Percentiles rank a stretch among this genome's conserved stretches.
Evolutionary conservation across 306 rosid genomes (phyloP).

Genomic region (Psophocarpus tetragonolobus): DNA sequence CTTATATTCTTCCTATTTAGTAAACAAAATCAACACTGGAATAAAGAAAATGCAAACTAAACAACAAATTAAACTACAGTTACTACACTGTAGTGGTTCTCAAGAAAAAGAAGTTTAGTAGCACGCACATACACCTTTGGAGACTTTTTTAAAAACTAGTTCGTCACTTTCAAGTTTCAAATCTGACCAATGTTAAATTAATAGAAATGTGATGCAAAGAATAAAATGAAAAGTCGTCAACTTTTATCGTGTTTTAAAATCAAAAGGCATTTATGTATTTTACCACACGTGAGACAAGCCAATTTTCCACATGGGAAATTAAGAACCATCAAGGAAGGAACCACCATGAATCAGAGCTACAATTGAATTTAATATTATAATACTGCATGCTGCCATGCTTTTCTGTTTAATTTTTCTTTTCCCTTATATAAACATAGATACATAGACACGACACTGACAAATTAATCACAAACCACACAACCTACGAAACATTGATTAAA

Average conservation of each 20-base stretch:
- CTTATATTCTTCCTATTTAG: too few species aligned
- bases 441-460: not conserved
- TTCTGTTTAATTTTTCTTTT: too few species aligned
- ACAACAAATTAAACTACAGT: not conserved
- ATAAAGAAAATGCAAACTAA: not conserved
- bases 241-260: not conserved
- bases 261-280: too few species aligned
- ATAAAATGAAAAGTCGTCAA: not conserved
- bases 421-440: slow-evolving; percentile 2
- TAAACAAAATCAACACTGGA: too few species aligned
- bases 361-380: slow-evolving; percentile 5
- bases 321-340: not conserved
- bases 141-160: not conserved
- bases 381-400: too few species aligned
- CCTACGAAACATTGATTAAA: too few species aligned
- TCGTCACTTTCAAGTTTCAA: slow-evolving; percentile 1
- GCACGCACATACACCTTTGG: not conserved
- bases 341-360: not conserved
- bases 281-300: not conserved
- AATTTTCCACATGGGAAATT: not conserved
- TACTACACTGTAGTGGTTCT: not conserved
- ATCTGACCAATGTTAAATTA: not conserved
- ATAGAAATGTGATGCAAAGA: not conserved
- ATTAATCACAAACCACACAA: not conserved
- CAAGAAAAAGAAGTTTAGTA: not conserved